Evolutionary conservation across 2,329 filamentous ascomycete species (phyloP).

Genomic region (Verticillium alfalfae): DNA sequence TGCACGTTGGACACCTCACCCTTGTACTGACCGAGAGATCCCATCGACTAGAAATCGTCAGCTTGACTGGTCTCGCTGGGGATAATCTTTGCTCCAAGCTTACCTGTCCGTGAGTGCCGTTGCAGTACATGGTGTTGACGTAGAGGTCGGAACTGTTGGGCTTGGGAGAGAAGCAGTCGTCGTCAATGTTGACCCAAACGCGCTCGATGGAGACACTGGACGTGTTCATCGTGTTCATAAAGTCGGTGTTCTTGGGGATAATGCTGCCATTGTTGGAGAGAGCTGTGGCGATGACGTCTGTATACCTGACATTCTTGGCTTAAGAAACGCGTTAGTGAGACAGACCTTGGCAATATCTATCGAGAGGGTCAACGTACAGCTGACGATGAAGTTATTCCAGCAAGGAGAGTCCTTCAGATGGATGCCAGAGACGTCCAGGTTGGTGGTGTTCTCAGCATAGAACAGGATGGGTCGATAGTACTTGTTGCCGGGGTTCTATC

Average conservation of each 20-base stretch:
- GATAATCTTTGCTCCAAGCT: not conserved
- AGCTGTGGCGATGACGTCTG: slow-evolving; percentile 48
- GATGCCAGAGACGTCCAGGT: slow-evolving; percentile 51
- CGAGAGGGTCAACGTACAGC: slow-evolving; percentile 19
- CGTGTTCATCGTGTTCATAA: slow-evolving; percentile 56
- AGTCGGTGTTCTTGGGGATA: slow-evolving; percentile 56
- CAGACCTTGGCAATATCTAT: not conserved
- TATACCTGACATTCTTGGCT: slow-evolving; percentile 44
- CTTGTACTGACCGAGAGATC: slow-evolving; percentile 51
- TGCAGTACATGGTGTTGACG: slow-evolving; percentile 56
- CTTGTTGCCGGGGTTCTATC: slow-evolving; percentile 40
- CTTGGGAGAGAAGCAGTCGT: slow-evolving; percentile 58
- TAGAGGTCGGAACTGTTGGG: slow-evolving; percentile 53
- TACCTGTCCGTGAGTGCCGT: slow-evolving; percentile 45
- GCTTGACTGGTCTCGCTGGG: not conserved
- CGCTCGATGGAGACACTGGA: slow-evolving; percentile 46
- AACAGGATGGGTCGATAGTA: slow-evolving; percentile 57
- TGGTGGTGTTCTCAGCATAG: slow-evolving; percentile 56
- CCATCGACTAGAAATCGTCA: slow-evolving; percentile 37
- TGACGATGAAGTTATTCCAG: slow-evolving; percentile 60
- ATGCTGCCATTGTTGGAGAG: slow-evolving; percentile 37
- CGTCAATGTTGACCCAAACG: slow-evolving; percentile 47
- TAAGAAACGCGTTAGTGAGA: not conserved
- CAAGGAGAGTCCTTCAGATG: slow-evolving; percentile 56
- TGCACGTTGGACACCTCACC: slow-evolving; percentile 50